phyloP scores from a whole-genome alignment of 768 basidiomycete species.

The Lepiota subincarnata region DNA sequence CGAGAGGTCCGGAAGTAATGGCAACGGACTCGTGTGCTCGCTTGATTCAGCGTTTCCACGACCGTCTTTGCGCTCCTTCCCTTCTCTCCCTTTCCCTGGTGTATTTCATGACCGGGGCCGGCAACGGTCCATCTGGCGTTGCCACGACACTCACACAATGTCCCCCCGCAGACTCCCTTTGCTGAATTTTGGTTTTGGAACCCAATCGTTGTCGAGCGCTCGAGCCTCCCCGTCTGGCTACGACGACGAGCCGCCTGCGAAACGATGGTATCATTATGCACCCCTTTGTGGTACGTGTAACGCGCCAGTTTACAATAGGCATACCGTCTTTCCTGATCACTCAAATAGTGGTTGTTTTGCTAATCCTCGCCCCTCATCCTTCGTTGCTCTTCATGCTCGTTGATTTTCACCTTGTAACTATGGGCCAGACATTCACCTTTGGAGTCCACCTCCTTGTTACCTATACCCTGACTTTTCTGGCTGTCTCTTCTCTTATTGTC shows the following conservation, averaged over 20 bases:
- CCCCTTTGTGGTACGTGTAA: constrained; percentile 48
- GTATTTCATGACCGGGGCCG: constrained; percentile 12
- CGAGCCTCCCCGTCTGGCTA: constrained; percentile 4
- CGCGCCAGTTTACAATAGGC: background rate
- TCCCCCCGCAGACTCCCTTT: constrained; percentile 17
- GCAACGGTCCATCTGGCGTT: background rate
- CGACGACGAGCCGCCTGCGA: constrained; percentile 28
- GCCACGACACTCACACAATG: constrained; percentile 16
- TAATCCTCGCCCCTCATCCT: constrained; percentile 72
- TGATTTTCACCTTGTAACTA: constrained; percentile 58
- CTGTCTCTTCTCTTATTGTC: constrained; percentile 68
- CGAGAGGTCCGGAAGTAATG: too few species aligned
- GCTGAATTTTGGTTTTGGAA: constrained; percentile 17
- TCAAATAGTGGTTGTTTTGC: constrained; percentile 35
- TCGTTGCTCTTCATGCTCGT: constrained; percentile 66
- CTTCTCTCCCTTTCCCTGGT: background rate
- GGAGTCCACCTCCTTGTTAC: constrained; percentile 51
- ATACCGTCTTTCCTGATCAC: background rate
- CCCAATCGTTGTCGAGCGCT: constrained; percentile 2
- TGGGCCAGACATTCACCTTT: constrained; percentile 44
- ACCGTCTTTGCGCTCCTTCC: background rate
- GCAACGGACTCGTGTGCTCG: too few species aligned
- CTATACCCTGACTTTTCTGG: constrained; percentile 65
- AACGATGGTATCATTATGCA: constrained; percentile 54
- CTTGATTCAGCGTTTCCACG: background rate